phyloP scores from a whole-genome alignment of 2,329 filamentous ascomycete species.

The Lecanicillium sp. region DNA sequence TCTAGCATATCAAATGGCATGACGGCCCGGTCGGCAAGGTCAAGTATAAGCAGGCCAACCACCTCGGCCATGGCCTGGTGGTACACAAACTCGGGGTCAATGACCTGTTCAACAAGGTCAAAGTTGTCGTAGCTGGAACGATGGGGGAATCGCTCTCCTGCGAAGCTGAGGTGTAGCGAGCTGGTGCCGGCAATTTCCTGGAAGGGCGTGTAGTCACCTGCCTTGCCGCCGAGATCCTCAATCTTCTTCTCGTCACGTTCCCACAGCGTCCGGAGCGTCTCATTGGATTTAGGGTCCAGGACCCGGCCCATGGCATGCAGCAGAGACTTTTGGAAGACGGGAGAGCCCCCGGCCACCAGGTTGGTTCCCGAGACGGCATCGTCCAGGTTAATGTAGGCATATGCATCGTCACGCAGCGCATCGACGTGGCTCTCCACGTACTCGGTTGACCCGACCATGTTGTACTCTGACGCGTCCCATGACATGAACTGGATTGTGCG shows the following conservation, averaged over 20 bases:
- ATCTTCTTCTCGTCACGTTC: slow-evolving; percentile 54
- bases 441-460: slow-evolving; percentile 88
- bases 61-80: slow-evolving; percentile 75
- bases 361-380: slow-evolving; percentile 67
- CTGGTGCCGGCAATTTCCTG: slow-evolving; percentile 86
- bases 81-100: slow-evolving; percentile 77
- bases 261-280: slow-evolving; percentile 70
- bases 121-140: slow-evolving; percentile 87
- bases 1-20: slow-evolving; percentile 72
- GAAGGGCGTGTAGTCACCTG: slow-evolving; percentile 82
- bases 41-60: slow-evolving; percentile 73
- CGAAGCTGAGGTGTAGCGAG: slow-evolving; percentile 77
- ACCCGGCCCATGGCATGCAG: slow-evolving; percentile 68
- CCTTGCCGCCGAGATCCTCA: slow-evolving; percentile 57
- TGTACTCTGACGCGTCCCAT: slow-evolving; percentile 93
- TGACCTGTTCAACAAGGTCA: slow-evolving; percentile 72
- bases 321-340: slow-evolving; percentile 67
- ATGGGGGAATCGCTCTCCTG: slow-evolving; percentile 58
- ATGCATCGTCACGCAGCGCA: slow-evolving; percentile 61
- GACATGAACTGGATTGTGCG: slow-evolving; percentile 96
- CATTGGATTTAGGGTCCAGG: slow-evolving; percentile 62
- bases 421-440: slow-evolving; percentile 83
- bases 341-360: slow-evolving; percentile 74
- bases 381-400: slow-evolving; percentile 89
- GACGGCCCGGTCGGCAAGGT: slow-evolving; percentile 73